Conservation (phyloP, 139 green algal genomes). For the Chlamydomonas sp. region DNA sequence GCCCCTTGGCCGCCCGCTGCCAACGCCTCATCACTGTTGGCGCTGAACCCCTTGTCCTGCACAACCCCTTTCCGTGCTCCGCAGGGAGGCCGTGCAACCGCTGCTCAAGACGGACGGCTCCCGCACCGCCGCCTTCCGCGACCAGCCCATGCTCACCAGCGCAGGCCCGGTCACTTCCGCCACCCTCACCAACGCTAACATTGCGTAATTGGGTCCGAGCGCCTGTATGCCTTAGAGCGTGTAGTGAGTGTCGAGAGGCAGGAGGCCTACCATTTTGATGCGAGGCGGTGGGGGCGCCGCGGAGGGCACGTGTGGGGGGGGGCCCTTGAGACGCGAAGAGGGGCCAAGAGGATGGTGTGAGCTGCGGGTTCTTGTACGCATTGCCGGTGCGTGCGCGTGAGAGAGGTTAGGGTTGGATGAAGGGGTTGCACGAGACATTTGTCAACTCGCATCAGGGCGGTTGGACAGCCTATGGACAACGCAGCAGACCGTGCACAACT, state of each 20-base stretch:
- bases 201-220: conserved; percentile 52
- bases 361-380: background rate
- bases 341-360: background rate
- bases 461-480: too few relatives aligned
- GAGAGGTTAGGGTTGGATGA: background rate
- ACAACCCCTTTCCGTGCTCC: too few relatives aligned
- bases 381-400: background rate
- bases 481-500: too few relatives aligned
- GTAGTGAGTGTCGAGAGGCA: too few relatives aligned
- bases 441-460: background rate
- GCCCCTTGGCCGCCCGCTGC: too few relatives aligned
- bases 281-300: too few relatives aligned
- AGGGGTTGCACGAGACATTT: background rate
- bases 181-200: conserved; percentile 61
- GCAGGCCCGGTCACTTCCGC: conserved; percentile 65
- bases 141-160: conserved; percentile 69
- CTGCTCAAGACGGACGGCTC: conserved; percentile 67
- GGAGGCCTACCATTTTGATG: too few relatives aligned
- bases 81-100: conserved; percentile 68
- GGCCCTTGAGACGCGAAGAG: too few relatives aligned
- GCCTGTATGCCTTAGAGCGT: too few relatives aligned
- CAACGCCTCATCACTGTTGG: too few relatives aligned
- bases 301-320: too few relatives aligned
- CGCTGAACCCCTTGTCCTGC: too few relatives aligned
- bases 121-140: conserved; percentile 60